Percentiles rank a stretch among this genome's conserved stretches.
These are phyloP conservation scores for Trichothecium roseum DNA, from an alignment of 2,329 filamentous ascomycete species.

Conservation along the genomic window DNA sequence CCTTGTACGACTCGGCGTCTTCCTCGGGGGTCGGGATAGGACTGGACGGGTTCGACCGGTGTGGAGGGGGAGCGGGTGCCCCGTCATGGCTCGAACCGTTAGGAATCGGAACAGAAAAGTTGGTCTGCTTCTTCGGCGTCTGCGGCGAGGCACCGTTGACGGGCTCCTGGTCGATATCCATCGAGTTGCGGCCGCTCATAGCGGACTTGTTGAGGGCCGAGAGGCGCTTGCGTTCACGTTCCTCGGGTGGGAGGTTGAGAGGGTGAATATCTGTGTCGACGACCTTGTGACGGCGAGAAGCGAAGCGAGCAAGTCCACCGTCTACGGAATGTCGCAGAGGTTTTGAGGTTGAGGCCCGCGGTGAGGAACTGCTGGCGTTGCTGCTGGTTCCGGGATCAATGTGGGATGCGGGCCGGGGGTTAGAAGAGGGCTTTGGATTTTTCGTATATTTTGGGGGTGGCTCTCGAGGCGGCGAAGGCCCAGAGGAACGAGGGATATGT, in stretches of 20 bases:
- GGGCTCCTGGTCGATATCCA: slow-evolving; percentile 67
- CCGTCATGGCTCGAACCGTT: slow-evolving; percentile 31
- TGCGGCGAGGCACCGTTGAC: slow-evolving; percentile 32
- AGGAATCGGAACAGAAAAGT: slow-evolving; percentile 44
- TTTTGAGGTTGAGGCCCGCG: too few species aligned
- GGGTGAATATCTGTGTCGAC: slow-evolving; percentile 71
- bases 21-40: slow-evolving; percentile 46
- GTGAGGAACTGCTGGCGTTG: too few species aligned
- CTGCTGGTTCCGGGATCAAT: slow-evolving; percentile 3
- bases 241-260: slow-evolving; percentile 80
- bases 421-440: slow-evolving; percentile 21
- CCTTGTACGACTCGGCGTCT: slow-evolving; percentile 86
- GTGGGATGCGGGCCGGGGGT: slow-evolving; percentile 16
- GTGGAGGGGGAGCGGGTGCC: slow-evolving; percentile 59
- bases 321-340: too few species aligned
- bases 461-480: slow-evolving; percentile 24
- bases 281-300: slow-evolving; percentile 40
- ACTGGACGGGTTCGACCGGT: slow-evolving; percentile 53
- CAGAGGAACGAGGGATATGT: slow-evolving; percentile 21
- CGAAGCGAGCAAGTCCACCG: slow-evolving; percentile 11
- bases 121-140: slow-evolving; percentile 26
- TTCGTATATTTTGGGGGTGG: slow-evolving; percentile 23
- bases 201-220: slow-evolving; percentile 51
- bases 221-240: slow-evolving; percentile 56
- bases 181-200: slow-evolving; percentile 44